Evolutionary conservation across 345 rosid genomes (phyloP).

Genomic region (Rhodamnia argentea): DNA sequence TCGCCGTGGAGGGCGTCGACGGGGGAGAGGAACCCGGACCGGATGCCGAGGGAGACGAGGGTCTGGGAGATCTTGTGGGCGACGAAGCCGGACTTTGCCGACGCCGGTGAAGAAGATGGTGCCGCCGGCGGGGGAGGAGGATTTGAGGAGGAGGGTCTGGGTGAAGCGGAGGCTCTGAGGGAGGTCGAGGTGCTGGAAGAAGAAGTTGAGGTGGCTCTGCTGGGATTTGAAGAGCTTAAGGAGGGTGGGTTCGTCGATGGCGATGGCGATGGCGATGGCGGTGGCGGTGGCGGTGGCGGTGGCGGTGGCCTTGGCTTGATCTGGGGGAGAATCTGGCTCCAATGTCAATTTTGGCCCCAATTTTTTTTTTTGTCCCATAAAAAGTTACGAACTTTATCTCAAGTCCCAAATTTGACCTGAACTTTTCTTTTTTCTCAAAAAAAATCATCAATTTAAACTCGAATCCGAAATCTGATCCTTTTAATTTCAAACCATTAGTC

Average conservation of each 20-base stretch:
- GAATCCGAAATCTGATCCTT: no score
- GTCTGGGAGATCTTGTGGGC: slow-evolving; percentile 92
- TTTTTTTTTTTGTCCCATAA: no score
- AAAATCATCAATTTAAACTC: no score
- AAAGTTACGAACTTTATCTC: no score
- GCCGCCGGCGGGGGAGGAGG: slow-evolving; percentile 26
- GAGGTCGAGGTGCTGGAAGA: slow-evolving; percentile 76
- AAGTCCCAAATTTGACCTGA: no score
- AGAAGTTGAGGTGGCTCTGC: slow-evolving; percentile 82
- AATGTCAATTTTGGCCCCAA: no score
- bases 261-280: no score
- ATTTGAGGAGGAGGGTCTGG: slow-evolving; percentile 36
- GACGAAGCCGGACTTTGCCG: slow-evolving; percentile 92
- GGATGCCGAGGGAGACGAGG: slow-evolving; percentile 68
- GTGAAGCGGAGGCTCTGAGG: slow-evolving; percentile 66
- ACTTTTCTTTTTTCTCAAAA: no score
- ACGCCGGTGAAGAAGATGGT: slow-evolving; percentile 89
- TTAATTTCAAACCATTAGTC: no score
- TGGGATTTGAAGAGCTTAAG: slow-evolving; percentile 78
- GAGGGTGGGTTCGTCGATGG: slow-evolving; percentile 46
- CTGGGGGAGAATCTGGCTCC: neutral
- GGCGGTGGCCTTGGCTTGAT: neutral
- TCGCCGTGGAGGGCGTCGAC: slow-evolving; percentile 93
- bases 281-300: no score
- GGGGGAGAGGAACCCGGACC: slow-evolving; percentile 72